Conservation (phyloP, 208 protist genomes). For the Cochliopodium minus region DNA sequence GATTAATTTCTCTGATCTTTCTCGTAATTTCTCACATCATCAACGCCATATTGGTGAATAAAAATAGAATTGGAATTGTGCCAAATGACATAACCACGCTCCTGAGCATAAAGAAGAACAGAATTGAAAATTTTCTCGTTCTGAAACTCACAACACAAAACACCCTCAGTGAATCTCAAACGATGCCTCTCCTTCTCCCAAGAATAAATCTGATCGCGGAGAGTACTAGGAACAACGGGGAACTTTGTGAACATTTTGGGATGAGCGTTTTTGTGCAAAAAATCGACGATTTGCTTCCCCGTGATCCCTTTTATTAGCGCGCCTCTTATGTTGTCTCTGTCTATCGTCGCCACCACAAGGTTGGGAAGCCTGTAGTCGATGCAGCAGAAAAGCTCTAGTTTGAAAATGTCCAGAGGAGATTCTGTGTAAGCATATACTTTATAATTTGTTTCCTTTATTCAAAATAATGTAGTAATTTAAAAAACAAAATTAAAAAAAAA, state of each 20-base stretch:
- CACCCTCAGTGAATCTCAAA: too few relatives aligned
- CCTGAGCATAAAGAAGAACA: too few relatives aligned
- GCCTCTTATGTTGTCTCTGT: not conserved
- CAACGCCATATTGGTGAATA: too few relatives aligned
- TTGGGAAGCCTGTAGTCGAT: slow-evolving; percentile 1
- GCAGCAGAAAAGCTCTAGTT: not conserved
- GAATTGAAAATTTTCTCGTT: too few relatives aligned
- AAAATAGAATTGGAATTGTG: too few relatives aligned
- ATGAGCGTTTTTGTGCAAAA: not conserved
- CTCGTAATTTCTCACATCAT: too few relatives aligned
- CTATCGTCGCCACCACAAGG: slow-evolving; percentile 1
- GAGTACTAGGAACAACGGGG: not conserved
- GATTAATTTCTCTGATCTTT: too few relatives aligned
- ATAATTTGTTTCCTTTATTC: slow-evolving; percentile 15
- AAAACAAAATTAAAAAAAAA: too few relatives aligned
- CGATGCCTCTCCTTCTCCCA: too few relatives aligned
- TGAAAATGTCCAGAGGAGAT: slow-evolving; percentile 4
- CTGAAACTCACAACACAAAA: too few relatives aligned
- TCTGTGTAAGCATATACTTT: slow-evolving; percentile 10
- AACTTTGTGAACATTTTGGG: not conserved
- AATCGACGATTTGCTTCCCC: not conserved
- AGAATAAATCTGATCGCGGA: slow-evolving; percentile 6
- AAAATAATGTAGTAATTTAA: too few relatives aligned
- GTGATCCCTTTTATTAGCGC: slow-evolving; percentile 4
- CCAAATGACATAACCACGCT: too few relatives aligned